phyloP scores from a whole-genome alignment of 2,329 filamentous ascomycete species.

The Westerdykella sp. region DNA sequence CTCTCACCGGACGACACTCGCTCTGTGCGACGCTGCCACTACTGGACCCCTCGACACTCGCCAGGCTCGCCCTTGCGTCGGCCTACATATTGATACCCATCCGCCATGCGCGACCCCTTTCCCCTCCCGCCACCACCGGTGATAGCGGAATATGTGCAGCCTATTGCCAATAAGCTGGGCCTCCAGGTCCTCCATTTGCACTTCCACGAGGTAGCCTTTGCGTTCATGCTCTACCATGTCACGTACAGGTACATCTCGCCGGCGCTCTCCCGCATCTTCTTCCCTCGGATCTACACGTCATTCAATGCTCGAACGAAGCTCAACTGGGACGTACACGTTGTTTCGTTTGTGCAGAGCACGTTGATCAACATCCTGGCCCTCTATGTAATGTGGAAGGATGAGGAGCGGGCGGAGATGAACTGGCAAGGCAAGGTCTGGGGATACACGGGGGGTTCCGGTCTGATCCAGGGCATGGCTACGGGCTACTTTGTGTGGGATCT shows the following conservation, averaged over 20 bases:
- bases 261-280: slow-evolving; percentile 54
- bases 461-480: slow-evolving; percentile 69
- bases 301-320: slow-evolving; percentile 60
- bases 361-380: slow-evolving; percentile 68
- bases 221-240: slow-evolving; percentile 62
- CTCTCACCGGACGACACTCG: slow-evolving; percentile 1
- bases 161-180: slow-evolving; percentile 55
- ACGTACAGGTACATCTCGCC: slow-evolving; percentile 64
- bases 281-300: slow-evolving; percentile 57
- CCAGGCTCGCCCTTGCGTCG: slow-evolving; percentile 10
- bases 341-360: slow-evolving; percentile 71
- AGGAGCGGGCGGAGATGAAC: slow-evolving; percentile 61
- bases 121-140: slow-evolving; percentile 53
- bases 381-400: slow-evolving; percentile 62
- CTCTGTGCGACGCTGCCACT: background rate
- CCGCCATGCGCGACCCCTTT: slow-evolving; percentile 66
- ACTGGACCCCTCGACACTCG: background rate
- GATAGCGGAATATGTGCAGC: slow-evolving; percentile 53
- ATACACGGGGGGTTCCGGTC: slow-evolving; percentile 64
- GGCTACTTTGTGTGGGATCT: slow-evolving; percentile 86
- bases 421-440: slow-evolving; percentile 67
- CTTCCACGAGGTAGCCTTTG: slow-evolving; percentile 67
- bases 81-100: slow-evolving; percentile 1
- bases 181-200: slow-evolving; percentile 67
- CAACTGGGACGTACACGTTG: slow-evolving; percentile 82